A percentile compares a stretch with the other conserved stretches of the same genome.
phyloP scores from a whole-genome alignment of 2,329 filamentous ascomycete species.

The Colletotrichum gloeosporioides region DNA sequence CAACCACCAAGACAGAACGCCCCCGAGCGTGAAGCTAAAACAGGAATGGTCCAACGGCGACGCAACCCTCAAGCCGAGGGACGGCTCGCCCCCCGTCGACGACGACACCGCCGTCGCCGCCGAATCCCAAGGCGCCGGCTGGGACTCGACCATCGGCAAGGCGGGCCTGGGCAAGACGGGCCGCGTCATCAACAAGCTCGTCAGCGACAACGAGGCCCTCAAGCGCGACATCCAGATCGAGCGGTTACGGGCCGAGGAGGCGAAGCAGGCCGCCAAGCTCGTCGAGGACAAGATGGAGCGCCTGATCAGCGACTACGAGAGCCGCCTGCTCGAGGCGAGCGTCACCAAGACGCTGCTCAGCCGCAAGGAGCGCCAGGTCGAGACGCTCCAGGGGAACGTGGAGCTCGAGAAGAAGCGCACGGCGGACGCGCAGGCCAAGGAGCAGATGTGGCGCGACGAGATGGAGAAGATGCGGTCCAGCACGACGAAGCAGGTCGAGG shows the following conservation, averaged over 20 bases:
- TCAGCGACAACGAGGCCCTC: constrained; percentile 79
- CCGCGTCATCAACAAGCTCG: constrained; percentile 80
- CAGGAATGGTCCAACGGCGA: constrained; percentile 25
- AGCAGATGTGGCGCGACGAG: constrained; percentile 66
- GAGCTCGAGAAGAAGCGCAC: constrained; percentile 69
- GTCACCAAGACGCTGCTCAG: constrained; percentile 75
- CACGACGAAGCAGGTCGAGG: constrained; percentile 67
- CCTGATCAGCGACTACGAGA: constrained; percentile 71
- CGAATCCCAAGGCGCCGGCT: constrained; percentile 43
- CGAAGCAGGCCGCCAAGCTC: constrained; percentile 70
- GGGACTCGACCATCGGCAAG: constrained; percentile 73
- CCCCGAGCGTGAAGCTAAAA: constrained; percentile 40
- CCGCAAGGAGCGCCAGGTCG: constrained; percentile 77
- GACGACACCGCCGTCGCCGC: constrained; percentile 24
- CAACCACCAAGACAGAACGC: constrained; percentile 36
- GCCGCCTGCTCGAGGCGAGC: constrained; percentile 70
- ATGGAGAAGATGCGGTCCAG: constrained; percentile 67
- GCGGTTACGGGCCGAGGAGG: constrained; percentile 69
- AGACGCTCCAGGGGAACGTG: constrained; percentile 68
- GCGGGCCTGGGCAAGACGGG: constrained; percentile 77
- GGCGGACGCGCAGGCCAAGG: constrained; percentile 62
- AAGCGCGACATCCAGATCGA: constrained; percentile 76
- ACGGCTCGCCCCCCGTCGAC: constrained; percentile 11
- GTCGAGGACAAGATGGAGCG: constrained; percentile 76
- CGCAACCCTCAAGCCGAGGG: constrained; percentile 10